Evolutionary conservation across 257 asterid genomes (phyloP), one percentile per base, ranked within the genome.

Genomic region (Ophiorrhiza pumila): DNA sequence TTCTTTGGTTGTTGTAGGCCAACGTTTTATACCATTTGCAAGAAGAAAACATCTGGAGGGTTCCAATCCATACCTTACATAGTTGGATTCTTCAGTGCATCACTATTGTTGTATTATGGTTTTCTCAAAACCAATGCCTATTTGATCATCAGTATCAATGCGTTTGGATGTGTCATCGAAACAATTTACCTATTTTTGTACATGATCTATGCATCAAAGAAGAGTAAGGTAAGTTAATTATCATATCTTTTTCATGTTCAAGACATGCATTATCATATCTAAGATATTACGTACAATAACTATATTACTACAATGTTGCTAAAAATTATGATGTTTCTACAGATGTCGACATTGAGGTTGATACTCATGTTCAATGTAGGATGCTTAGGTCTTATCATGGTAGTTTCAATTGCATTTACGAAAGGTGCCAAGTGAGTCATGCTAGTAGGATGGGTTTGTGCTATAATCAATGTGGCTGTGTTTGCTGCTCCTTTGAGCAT

Each of bases 401-500:
- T 66, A 17, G 71, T 82, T 14, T 83, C 97, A 8, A 11, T 76
- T 39, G 42, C 82, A 59, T 71, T 78, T 5, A 63, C 80, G 15
- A 63, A 85, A 35, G 94, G 92, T 15, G 0, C 83, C 0, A 64
- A 78, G 5, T 79, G 92, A 71, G 89, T 85, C 2, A 34, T 76
- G 35, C 20, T 85, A 0, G 90, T 89, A 27, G 97, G 97, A 81
- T 91, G 97, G 97, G 66, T 68, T 3, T 87, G 94, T 76, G 93
- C 90, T 20, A 71, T 69, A 23, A 47, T 87, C 68, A 87, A 86
- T 75, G 53, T 91, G 32, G 91, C 92, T 20, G 96, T 91, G 52
- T 89, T 91, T 77, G 94, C 89, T 29, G 83, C 96, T 71, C 97
- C 96, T 52, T 75, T 91, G 67, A 85, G 87, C 79, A 83, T 91